These are phyloP conservation scores for Moniliophthora roreri DNA, from an alignment of 1,284 basidiomycete species.

Conservation along the genomic window DNA sequence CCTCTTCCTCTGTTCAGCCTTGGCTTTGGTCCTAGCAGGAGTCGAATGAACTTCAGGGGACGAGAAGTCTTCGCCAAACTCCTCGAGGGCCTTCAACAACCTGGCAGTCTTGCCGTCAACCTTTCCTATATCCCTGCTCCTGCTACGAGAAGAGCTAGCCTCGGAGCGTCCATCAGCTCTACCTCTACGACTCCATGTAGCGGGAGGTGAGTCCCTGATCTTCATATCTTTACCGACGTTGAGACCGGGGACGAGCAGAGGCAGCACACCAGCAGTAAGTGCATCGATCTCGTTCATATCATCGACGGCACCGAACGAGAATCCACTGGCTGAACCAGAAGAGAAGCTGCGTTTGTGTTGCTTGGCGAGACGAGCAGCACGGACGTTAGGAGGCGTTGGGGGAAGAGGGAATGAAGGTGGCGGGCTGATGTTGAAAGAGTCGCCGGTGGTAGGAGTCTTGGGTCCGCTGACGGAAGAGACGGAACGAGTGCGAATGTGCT, in stretches of 20 bases:
- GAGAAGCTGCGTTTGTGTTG: constrained; percentile 60
- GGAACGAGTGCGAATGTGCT: constrained; percentile 47
- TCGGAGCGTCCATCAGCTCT: background rate
- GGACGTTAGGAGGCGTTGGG: constrained; percentile 64
- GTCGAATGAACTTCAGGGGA: constrained; percentile 61
- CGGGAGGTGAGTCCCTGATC: constrained; percentile 47
- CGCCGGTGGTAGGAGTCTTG: constrained; percentile 34
- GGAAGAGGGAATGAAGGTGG: constrained; percentile 67
- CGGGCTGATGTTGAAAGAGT: constrained; percentile 47
- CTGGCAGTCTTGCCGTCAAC: constrained; percentile 33
- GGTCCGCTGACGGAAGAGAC: constrained; percentile 47
- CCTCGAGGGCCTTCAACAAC: constrained; percentile 36
- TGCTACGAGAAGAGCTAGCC: background rate
- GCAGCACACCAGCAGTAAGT: constrained; percentile 63
- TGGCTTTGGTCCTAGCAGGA: constrained; percentile 36
- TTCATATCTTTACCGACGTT: constrained; percentile 54
- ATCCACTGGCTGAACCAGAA: constrained; percentile 36
- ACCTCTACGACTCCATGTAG: constrained; percentile 25
- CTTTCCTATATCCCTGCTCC: constrained; percentile 14
- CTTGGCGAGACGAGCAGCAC: constrained; percentile 44
- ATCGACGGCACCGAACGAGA: constrained; percentile 56
- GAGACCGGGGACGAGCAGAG: constrained; percentile 67
- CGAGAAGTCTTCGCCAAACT: constrained; percentile 50
- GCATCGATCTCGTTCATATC: constrained; percentile 67
- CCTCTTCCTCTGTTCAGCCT: constrained; percentile 29